A percentile compares a stretch with the other conserved stretches of the same genome.
phyloP scores from a whole-genome alignment of 805 yeast genomes.

The Hanseniaspora thailandica region DNA sequence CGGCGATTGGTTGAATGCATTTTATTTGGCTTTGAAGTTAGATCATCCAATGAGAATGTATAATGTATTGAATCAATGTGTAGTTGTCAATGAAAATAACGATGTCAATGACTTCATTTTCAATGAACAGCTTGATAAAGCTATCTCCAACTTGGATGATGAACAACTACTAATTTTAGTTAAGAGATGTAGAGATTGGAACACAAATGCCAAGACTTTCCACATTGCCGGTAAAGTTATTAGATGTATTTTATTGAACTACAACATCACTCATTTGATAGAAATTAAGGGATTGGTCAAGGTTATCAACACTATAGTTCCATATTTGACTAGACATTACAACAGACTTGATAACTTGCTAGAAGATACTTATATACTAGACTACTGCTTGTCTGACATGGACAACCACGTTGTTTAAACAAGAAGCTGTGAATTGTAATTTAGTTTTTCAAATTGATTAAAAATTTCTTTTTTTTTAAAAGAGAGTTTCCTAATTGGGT shows the following conservation, averaged over 20 bases:
- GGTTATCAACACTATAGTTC: conserved; percentile 63
- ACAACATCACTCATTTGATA: conserved; percentile 44
- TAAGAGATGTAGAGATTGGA: conserved; percentile 85
- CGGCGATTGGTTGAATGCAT: conserved; percentile 81
- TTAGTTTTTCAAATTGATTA: too few species aligned
- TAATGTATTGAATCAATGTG: conserved; percentile 56
- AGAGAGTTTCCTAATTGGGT: neutral
- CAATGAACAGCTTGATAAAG: conserved; percentile 47
- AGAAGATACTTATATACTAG: conserved; percentile 76
- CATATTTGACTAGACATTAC: conserved; percentile 82
- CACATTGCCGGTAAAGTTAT: conserved; percentile 70
- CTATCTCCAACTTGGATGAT: conserved; percentile 44
- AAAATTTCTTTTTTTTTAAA: neutral
- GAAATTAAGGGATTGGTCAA: conserved; percentile 57
- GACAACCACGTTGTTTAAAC: conserved; percentile 30
- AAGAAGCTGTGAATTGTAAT: too few species aligned
- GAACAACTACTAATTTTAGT: conserved; percentile 53
- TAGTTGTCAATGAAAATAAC: conserved; percentile 27
- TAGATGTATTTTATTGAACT: conserved; percentile 47
- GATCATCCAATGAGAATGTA: conserved; percentile 85
- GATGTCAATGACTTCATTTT: conserved; percentile 34
- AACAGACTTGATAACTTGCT: conserved; percentile 62
- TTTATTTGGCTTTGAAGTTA: conserved; percentile 68
- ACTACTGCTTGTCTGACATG: conserved; percentile 74
- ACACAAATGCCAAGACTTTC: conserved; percentile 72